A percentile compares a stretch with the other conserved stretches of the same genome.
Conservation (phyloP, 345 rosid species). For the Conringia planisiliqua region DNA sequence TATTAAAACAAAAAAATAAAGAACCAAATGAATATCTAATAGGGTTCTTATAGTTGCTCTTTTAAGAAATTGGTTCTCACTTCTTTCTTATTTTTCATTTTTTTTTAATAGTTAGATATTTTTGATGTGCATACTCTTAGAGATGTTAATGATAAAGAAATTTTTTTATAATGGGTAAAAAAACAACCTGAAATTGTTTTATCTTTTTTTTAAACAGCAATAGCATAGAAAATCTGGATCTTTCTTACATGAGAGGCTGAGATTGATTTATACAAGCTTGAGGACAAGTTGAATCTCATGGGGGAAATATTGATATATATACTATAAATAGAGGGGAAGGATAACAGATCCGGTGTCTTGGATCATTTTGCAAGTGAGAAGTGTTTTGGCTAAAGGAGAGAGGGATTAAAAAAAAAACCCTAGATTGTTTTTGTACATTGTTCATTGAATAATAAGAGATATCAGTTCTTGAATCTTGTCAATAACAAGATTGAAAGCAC, state of each 20-base stretch:
- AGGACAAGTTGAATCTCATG: not conserved
- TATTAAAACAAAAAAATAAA: no score
- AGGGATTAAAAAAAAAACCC: not conserved
- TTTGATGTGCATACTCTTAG: no score
- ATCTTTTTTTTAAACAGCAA: no score
- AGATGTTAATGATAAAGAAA: no score
- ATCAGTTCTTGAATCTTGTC: not conserved
- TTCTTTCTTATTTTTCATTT: no score
- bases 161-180: no score
- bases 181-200: no score
- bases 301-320: no score
- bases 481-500: not conserved
- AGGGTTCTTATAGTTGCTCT: no score
- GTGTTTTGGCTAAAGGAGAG: not conserved
- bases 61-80: no score
- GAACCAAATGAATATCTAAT: no score
- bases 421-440: not conserved
- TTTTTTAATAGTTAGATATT: no score
- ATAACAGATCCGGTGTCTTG: not conserved
- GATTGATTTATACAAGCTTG: not conserved
- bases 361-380: not conserved
- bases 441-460: not conserved
- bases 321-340: not conserved
- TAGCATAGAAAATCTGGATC: not conserved
- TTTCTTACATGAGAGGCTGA: not conserved